These are phyloP conservation scores for Agapanthus africanus DNA, from an alignment of 106 monocot species.

Conservation along the genomic window DNA sequence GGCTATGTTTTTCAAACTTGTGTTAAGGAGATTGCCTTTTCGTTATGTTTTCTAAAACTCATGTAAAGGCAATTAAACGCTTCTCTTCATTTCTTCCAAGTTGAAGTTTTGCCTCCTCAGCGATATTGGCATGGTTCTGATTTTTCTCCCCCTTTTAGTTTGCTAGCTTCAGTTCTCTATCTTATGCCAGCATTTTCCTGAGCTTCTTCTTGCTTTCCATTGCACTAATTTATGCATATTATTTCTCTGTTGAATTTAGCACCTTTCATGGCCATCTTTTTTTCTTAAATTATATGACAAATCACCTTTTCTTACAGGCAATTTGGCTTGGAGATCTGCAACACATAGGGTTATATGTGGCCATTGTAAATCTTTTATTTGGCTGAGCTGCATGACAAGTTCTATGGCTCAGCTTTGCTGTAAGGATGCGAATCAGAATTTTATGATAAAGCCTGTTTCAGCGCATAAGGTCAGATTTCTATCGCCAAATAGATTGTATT, in stretches of 20 bases:
- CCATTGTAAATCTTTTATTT: conserved; percentile 30
- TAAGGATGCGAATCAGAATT: background rate
- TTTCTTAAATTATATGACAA: background rate
- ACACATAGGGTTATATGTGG: conserved; percentile 24
- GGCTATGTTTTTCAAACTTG: too few species aligned
- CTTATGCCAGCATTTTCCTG: background rate
- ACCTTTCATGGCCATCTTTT: background rate
- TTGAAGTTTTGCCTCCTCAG: too few species aligned
- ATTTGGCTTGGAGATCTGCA: conserved; percentile 14
- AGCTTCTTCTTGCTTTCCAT: background rate
- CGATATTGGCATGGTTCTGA: background rate
- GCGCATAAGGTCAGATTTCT: conserved; percentile 15
- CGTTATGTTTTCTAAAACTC: too few species aligned
- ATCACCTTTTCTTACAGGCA: conserved; percentile 5
- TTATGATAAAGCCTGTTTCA: conserved; percentile 15
- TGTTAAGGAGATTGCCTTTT: too few species aligned
- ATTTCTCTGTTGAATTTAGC: too few species aligned
- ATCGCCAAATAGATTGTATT: too few species aligned
- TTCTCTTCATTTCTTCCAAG: too few species aligned
- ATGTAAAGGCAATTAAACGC: too few species aligned
- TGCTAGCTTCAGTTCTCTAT: background rate
- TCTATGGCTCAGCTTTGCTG: conserved; percentile 5
- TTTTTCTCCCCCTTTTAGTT: background rate
- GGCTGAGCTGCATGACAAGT: conserved; percentile 18
- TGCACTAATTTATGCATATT: background rate